Conservation (phyloP, 2,329 filamentous ascomycete species). For the Cylindrodendrum hubeiense region DNA sequence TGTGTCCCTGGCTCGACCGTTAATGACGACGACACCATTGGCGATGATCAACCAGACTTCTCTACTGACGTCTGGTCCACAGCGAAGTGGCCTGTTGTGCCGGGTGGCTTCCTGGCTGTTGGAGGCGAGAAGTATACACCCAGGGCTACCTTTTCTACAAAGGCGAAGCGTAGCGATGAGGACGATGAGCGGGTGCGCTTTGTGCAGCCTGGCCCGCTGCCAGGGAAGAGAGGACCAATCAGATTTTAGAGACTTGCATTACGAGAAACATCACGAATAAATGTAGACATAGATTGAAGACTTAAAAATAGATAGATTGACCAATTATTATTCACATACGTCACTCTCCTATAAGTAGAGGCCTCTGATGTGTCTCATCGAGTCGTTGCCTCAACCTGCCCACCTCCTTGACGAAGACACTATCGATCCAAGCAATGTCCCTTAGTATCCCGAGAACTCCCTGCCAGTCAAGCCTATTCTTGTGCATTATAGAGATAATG, state of each 20-base stretch:
- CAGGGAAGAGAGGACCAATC: background rate
- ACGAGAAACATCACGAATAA: background rate
- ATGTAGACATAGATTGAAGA: too few species aligned
- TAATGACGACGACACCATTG: constrained; percentile 1
- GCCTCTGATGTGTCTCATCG: background rate
- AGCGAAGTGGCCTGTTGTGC: background rate
- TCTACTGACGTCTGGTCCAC: background rate
- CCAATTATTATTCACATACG: too few species aligned
- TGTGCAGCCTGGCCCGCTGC: background rate
- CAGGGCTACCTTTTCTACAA: background rate
- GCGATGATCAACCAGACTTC: background rate
- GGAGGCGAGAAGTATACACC: background rate
- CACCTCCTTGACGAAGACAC: background rate
- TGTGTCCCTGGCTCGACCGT: constrained; percentile 11
- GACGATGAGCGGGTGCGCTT: background rate
- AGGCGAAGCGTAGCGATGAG: background rate
- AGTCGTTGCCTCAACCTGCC: background rate
- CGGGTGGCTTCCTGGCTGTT: background rate
- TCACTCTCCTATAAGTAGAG: too few species aligned
- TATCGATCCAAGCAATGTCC: background rate
- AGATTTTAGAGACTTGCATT: background rate
- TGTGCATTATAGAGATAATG: background rate
- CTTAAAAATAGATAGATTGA: too few species aligned
- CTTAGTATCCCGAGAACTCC: background rate
- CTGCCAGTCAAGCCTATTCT: background rate